These are phyloP conservation scores for Kurtzmaniella quercitrusa DNA, from an alignment of 1,139 yeast genomes.

Conservation along the genomic window DNA sequence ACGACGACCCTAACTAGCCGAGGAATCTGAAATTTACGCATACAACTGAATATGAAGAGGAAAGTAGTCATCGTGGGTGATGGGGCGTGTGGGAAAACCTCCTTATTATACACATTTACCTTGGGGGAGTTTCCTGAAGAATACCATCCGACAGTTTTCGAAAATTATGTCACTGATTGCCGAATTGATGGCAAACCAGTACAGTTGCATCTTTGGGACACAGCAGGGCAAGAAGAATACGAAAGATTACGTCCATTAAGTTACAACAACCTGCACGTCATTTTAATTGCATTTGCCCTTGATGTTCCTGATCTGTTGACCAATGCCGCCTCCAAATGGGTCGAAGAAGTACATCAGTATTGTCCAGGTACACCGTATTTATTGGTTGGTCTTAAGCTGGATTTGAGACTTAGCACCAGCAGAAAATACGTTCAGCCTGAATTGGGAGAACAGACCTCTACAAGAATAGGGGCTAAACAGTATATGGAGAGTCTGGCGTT, in stretches of 20 bases:
- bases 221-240: constrained; percentile 94
- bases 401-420: constrained; percentile 41
- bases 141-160: constrained; percentile 93
- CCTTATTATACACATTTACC: constrained; percentile 85
- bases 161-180: constrained; percentile 90
- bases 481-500: constrained; percentile 73
- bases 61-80: constrained; percentile 91
- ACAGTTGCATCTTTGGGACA: constrained; percentile 89
- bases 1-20: not conserved
- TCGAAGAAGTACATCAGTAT: constrained; percentile 60
- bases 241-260: constrained; percentile 80
- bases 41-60: constrained; percentile 40
- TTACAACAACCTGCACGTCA: constrained; percentile 71
- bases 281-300: constrained; percentile 67
- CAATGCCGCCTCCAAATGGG: constrained; percentile 71
- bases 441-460: constrained; percentile 58
- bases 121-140: constrained; percentile 82
- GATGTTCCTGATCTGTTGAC: constrained; percentile 66
- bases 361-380: constrained; percentile 66
- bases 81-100: constrained; percentile 94
- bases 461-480: constrained; percentile 62
- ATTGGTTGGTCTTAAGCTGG: constrained; percentile 68
- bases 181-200: constrained; percentile 90
- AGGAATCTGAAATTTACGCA: not conserved
- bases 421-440: constrained; percentile 44